Percentiles rank a stretch among this genome's conserved stretches.
Evolutionary conservation across 2,329 filamentous ascomycete species (phyloP).

Genomic region (Sclerotinia borealis): DNA sequence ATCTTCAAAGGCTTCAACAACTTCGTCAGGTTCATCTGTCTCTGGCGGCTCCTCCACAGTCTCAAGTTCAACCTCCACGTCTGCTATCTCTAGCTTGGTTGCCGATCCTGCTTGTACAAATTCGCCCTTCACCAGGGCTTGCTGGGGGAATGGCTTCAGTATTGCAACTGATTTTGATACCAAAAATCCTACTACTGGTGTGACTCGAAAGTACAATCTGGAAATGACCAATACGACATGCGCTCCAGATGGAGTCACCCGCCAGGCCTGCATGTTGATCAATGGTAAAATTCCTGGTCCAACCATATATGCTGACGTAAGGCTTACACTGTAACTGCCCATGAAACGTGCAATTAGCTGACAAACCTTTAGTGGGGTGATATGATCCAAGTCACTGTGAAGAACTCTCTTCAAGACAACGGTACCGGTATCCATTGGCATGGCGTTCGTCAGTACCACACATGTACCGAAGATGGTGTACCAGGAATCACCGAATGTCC

Average conservation of each 20-base stretch:
- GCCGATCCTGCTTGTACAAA: conserved; percentile 25
- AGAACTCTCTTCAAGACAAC: conserved; percentile 33
- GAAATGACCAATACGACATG: conserved; percentile 25
- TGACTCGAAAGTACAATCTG: conserved; percentile 29
- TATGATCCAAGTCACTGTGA: conserved; percentile 24
- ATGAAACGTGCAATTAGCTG: not conserved
- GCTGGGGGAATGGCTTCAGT: conserved; percentile 31
- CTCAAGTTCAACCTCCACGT: conserved; percentile 2
- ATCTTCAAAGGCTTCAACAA: not conserved
- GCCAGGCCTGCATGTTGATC: conserved; percentile 43
- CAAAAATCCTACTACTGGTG: conserved; percentile 32
- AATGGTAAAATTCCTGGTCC: conserved; percentile 32
- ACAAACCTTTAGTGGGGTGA: conserved; percentile 28
- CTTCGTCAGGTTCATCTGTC: not conserved
- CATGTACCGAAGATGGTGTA: conserved; percentile 37
- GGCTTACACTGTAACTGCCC: not conserved
- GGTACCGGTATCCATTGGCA: conserved; percentile 39
- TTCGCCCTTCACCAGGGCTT: conserved; percentile 28
- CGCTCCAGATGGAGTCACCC: conserved; percentile 36
- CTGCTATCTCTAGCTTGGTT: conserved; percentile 9
- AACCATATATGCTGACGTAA: conserved; percentile 23
- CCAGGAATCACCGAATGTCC: conserved; percentile 31
- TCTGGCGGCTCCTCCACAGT: not conserved
- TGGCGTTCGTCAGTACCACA: conserved; percentile 39
- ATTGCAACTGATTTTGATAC: conserved; percentile 31